Evolutionary conservation across 306 rosid genomes (phyloP).

Genomic region (Quercus berberidifolia): DNA sequence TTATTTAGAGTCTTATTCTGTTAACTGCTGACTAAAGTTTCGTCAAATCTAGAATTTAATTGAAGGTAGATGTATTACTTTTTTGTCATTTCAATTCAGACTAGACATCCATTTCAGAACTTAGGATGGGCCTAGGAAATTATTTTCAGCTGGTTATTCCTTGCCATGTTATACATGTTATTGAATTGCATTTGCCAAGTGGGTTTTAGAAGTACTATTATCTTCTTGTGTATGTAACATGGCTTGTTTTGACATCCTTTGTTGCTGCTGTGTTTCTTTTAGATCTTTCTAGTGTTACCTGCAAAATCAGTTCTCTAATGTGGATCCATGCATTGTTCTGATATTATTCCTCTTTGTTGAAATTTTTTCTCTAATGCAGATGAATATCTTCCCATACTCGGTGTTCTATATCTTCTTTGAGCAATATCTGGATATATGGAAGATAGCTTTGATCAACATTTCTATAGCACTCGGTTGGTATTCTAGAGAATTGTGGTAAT

Average conservation of each 20-base stretch:
- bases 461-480: constrained; percentile 80
- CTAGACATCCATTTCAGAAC: background rate
- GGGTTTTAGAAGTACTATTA: constrained; percentile 2
- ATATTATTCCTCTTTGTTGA: constrained; percentile 28
- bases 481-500: constrained; percentile 10
- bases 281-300: background rate
- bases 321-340: constrained; percentile 24
- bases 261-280: constrained; percentile 1
- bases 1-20: background rate
- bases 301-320: constrained; percentile 17
- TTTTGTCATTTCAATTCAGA: background rate
- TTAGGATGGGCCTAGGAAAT: background rate
- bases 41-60: background rate
- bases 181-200: constrained; percentile 3
- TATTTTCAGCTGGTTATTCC: background rate
- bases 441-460: constrained; percentile 67
- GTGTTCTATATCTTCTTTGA: constrained; percentile 97
- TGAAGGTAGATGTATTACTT: background rate
- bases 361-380: constrained; percentile 59
- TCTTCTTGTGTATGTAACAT: background rate
- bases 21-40: background rate
- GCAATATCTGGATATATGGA: constrained; percentile 92
- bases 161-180: background rate
- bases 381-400: constrained; percentile 90
- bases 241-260: background rate